Percentiles rank a stretch among this genome's conserved stretches.
Evolutionary conservation across 2,329 filamentous ascomycete genomes (phyloP).

Genomic region (Aspergillus proliferans): DNA sequence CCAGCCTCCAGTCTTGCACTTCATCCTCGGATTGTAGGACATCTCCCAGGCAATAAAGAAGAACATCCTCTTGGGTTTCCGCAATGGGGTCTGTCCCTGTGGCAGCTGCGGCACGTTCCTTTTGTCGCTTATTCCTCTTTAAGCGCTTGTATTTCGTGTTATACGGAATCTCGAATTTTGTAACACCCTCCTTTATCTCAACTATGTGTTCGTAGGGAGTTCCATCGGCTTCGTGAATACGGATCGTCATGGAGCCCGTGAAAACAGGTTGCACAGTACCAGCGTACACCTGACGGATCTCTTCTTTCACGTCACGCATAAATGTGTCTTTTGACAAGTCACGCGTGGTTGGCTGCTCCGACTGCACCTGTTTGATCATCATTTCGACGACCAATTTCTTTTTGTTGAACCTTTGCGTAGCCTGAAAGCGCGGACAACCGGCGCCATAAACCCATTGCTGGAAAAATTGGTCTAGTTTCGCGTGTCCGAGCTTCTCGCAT

Average conservation of each 20-base stretch:
- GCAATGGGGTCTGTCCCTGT: slow-evolving; percentile 57
- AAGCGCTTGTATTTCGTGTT: slow-evolving; percentile 98
- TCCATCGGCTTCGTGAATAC: slow-evolving; percentile 95
- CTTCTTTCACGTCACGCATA: slow-evolving; percentile 76
- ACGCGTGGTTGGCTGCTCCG: slow-evolving; percentile 49
- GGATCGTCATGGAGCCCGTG: slow-evolving; percentile 92
- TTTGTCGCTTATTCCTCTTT: slow-evolving; percentile 77
- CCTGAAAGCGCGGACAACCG: slow-evolving; percentile 81
- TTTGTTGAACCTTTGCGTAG: slow-evolving; percentile 91
- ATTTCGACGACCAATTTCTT: slow-evolving; percentile 94
- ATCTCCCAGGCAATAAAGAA: slow-evolving; percentile 88
- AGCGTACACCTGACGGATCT: slow-evolving; percentile 61
- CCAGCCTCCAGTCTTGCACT: slow-evolving; percentile 71
- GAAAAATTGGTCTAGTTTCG: slow-evolving; percentile 84
- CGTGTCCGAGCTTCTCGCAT: slow-evolving; percentile 83
- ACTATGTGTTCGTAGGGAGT: slow-evolving; percentile 98
- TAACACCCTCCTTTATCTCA: slow-evolving; percentile 80
- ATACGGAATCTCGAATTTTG: slow-evolving; percentile 90
- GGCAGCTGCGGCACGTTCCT: slow-evolving; percentile 64
- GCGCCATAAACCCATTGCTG: slow-evolving; percentile 85
- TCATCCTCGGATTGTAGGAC: slow-evolving; percentile 80
- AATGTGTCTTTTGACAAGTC: slow-evolving; percentile 68
- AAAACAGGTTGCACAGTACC: slow-evolving; percentile 72
- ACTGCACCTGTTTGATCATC: slow-evolving; percentile 71
- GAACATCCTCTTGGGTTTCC: slow-evolving; percentile 69